Evolutionary conservation across 352 stramenopile genomes (phyloP), one percentile per base, ranked within the genome.

Genomic region (Globisporangium nunn): DNA sequence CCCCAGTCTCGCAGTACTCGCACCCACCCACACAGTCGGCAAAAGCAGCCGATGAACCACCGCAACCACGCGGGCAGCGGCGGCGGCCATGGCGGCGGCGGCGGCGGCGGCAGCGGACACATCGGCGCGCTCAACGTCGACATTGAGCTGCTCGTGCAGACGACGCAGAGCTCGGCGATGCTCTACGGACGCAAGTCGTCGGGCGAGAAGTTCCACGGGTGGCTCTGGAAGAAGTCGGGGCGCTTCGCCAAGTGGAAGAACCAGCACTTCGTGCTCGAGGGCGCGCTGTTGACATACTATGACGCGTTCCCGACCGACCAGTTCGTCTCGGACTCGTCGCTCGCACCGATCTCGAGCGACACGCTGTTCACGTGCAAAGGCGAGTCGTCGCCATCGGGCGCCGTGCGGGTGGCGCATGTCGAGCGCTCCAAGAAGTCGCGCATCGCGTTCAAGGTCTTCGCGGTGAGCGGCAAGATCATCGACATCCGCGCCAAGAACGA

Each of bases 371-470:
- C 77, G 44, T 80, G 75, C 43, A 89, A 88, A 65, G 79, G 79
- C 46, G 78, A 89, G 58, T 87, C 77, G 28, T 80, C 76, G 2
- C 80, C 83, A 0, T 68, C 72, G 4, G 83, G 83, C 14, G 83
- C 81, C 10, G 70, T 91, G 28, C 83, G 83, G 30, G 83, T 93
- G 2, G 80, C 81, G 7, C 80, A 93, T 45, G 81, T 93, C 11
- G 83, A 93, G 65, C 75, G 67, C 0, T 89, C 78, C 7, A 64
- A 66, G 33, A 91, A 91, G 59, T 87, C 75, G 61, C 83, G 79
- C 50, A 90, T 89, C 58, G 83, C 80, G 6, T 93, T 93, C 52
- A 93, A 91, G 56, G 78, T 93, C 3, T 93, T 81, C 49, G 83
- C 76, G 5, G 78, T 90, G 29, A 90, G 78, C 35, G 83, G 83